Base-by-base conservation (phyloP, 805 yeast genomes). In the Cyberlindnera veronae region DNA sequence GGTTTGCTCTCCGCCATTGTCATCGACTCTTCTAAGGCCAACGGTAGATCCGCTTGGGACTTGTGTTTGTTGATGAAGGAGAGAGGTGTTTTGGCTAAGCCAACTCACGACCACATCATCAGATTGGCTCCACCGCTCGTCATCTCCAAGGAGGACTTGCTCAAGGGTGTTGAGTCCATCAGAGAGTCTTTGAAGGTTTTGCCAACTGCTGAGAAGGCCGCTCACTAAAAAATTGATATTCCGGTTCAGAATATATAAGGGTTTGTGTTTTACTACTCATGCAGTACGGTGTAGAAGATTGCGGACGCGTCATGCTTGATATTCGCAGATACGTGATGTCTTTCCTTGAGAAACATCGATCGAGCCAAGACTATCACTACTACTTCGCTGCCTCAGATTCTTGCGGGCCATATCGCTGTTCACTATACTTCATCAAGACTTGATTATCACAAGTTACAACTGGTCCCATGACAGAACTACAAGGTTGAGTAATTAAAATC, bases 111-210 rank as follows among this genome's bases (percentile, higher is more conserved):
- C 55, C 84, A 89, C 64, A 90, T 91, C 56, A 90, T 91, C 60
- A 83, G 98, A 71, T 72, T 91, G 62, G 96, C 98, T 10, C 98
- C 98, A 42, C 97, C 98, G 18, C 71, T 91, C 62, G 95, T 89
- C 29, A 91, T 91, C 50, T 76, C 90, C 23, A 82, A 89, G 60
- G 91, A 83, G 55, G 97, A 91, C 59, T 71, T 91, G 57, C 64
- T 77, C 50, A 81, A 76, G 66, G 97, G 96, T 57, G 82, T 89
- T 39, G 82, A 76, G 12, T 72, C 83, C 34, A 90, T 91, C 54
- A 72, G 72, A 62, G 55, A 70, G 50, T 71, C 86, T 14, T 72
- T 88, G 55, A 61, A 58, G 36, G 61, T 64, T 41, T 69, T 80
- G 58, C 81, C 83, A 59, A 73, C 61, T 43, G 82, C 69, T 44